Evolutionary conservation across 1,284 basidiomycete species (phyloP).

Genomic region (Ceratobasidium sp.): DNA sequence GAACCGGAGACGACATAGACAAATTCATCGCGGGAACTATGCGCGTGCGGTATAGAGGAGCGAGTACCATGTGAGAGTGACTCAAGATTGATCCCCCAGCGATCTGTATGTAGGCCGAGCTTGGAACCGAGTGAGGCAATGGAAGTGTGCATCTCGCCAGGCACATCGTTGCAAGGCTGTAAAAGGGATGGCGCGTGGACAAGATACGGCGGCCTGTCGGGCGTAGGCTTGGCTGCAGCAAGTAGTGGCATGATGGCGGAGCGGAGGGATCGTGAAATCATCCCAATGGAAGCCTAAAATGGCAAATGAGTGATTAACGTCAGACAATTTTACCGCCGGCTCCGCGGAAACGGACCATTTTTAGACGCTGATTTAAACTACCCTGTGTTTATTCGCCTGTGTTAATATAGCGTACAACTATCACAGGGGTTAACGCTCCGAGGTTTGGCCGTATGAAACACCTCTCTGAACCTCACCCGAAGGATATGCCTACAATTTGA

Average conservation of each 20-base stretch:
- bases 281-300: neutral
- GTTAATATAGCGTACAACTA: too few relatives aligned
- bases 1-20: slow-evolving; percentile 42
- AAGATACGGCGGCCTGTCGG: slow-evolving; percentile 4
- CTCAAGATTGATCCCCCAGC: slow-evolving; percentile 42
- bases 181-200: slow-evolving; percentile 8
- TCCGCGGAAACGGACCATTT: slow-evolving; percentile 26
- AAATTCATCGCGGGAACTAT: slow-evolving; percentile 43
- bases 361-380: neutral
- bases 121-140: neutral
- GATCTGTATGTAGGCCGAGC: slow-evolving; percentile 15
- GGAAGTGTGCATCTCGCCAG: slow-evolving; percentile 30
- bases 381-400: too few relatives aligned
- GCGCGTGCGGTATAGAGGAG: slow-evolving; percentile 40
- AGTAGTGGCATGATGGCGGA: neutral
- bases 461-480: neutral
- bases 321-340: neutral
- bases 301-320: neutral
- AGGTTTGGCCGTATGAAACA: neutral
- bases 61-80: slow-evolving; percentile 42
- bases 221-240: neutral
- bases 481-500: neutral
- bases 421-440: too few relatives aligned
- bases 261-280: slow-evolving; percentile 8
- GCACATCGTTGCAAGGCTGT: slow-evolving; percentile 8